Evolutionary conservation across 352 stramenopile genomes (phyloP), one percentile per base, ranked within the genome.

Genomic region (Globisporangium carolinianum): DNA sequence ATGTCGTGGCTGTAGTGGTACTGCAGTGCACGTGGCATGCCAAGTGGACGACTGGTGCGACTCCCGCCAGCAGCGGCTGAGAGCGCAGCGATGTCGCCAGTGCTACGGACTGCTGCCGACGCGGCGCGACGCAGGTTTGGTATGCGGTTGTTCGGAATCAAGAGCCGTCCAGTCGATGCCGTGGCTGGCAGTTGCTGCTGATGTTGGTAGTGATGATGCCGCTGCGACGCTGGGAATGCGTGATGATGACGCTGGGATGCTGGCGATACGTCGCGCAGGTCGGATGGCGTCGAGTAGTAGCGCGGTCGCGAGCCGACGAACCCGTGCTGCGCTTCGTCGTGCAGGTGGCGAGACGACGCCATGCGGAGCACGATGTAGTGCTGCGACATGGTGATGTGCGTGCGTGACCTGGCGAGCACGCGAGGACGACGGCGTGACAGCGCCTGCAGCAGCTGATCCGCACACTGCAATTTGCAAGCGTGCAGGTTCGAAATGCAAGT

Each of bases 311-410:
- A n/a, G 10, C 24, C 42, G 12, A 47, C 42, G 7, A 47, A 47
- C 15, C 42, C n/a, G 12, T 6, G 56, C 7, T 24, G 41, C 50
- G 41, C n/a, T 18, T 73, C 69, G 41, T 71, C 66, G 15, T 63
- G 64, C 47, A 75, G 61, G n/a, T 77, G 63, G 43, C 63, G 64
- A 47, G 53, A 63, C 49, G 70, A 79, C 36, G 70, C 70, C 70
- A 79, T 79, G 48, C 63, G 64, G 47, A 79, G 65, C 55, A 75
- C 68, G 61, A 79, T 71, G 60, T 79, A 79, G 51, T 66, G 61
- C 54, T 75, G 70, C n/a, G 67, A 72, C 70, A 79, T 79, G 17
- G 60, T 49, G 18, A 24, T 35, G 5, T 24, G 7, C n/a, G 24
- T 32, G 24, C 24, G 24, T 32, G 24, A 32, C 24, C 24, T 32